phyloP scores from a whole-genome alignment of 345 rosid genomes.

The Salix caprea region DNA sequence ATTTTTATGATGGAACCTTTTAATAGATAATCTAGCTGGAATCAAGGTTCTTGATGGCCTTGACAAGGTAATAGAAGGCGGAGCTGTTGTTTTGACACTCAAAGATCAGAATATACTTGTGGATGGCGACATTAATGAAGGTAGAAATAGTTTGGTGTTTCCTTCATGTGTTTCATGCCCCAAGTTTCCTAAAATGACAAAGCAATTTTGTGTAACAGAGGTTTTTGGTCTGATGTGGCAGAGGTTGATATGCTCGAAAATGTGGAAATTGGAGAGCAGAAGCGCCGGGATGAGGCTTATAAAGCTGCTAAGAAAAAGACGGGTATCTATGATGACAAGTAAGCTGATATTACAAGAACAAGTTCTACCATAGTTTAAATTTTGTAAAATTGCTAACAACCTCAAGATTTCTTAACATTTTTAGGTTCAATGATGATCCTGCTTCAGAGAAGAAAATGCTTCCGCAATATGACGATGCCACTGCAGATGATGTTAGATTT shows the following conservation, averaged over 20 bases:
- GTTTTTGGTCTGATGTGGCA: conserved; percentile 43
- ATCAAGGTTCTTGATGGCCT: conserved; percentile 87
- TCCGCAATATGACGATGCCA: conserved; percentile 87
- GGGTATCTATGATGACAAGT: conserved; percentile 83
- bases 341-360: conserved; percentile 14
- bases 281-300: conserved; percentile 81
- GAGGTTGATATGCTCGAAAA: conserved; percentile 97
- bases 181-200: conserved; percentile 15
- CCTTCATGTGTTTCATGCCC: conserved; percentile 9
- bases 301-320: conserved; percentile 84
- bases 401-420: conserved; percentile 9
- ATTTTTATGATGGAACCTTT: conserved; percentile 19
- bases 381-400: background rate
- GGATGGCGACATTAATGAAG: conserved; percentile 77
- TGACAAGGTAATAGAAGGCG: conserved; percentile 90
- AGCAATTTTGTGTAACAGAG: conserved; percentile 34
- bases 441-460: conserved; percentile 71
- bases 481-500: conserved; percentile 60
- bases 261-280: conserved; percentile 96
- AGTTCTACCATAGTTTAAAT: background rate
- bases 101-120: conserved; percentile 89
- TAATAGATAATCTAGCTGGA: conserved; percentile 72
- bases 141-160: conserved; percentile 35
- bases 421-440: conserved; percentile 84
- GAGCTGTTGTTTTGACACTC: conserved; percentile 92